phyloP scores from a whole-genome alignment of 495 filamentous ascomycete species.

The Penicillium ucsense region DNA sequence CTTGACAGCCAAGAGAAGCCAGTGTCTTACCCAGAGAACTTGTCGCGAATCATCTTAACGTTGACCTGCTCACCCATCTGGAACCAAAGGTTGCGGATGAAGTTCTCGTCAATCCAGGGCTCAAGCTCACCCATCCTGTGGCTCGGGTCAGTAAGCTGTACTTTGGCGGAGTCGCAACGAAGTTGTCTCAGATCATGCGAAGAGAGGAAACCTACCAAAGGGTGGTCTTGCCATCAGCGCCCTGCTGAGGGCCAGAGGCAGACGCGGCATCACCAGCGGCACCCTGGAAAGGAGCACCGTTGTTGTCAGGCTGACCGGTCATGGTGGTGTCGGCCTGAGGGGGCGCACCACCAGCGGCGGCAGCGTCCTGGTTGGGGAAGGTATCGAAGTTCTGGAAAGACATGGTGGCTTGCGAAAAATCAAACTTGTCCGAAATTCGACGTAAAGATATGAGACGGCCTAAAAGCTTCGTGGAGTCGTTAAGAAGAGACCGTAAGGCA shows the following conservation, averaged over 20 bases:
- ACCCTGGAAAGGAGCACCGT: constrained; percentile 44
- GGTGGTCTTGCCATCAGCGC: constrained; percentile 65
- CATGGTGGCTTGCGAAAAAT: constrained; percentile 25
- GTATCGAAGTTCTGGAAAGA: constrained; percentile 54
- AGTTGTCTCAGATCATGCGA: background rate
- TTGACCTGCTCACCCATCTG: constrained; percentile 88
- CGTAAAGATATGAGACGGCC: constrained; percentile 30
- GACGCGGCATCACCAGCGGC: constrained; percentile 42
- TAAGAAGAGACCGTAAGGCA: constrained; percentile 30
- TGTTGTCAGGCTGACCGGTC: constrained; percentile 45
- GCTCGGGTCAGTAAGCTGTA: constrained; percentile 5
- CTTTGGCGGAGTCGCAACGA: background rate
- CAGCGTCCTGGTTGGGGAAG: constrained; percentile 46
- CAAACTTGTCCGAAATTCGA: constrained; percentile 21
- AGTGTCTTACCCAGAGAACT: constrained; percentile 87
- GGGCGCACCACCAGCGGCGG: constrained; percentile 43
- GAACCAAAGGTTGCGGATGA: constrained; percentile 89
- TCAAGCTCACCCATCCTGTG: constrained; percentile 97
- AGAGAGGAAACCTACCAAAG: constrained; percentile 51
- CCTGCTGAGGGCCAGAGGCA: constrained; percentile 44
- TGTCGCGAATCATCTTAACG: constrained; percentile 99
- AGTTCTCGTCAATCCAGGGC: constrained; percentile 98
- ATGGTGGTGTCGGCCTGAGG: constrained; percentile 42
- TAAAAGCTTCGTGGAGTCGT: constrained; percentile 34
- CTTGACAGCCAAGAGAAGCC: background rate